Percentiles rank a stretch among this genome's conserved stretches.
These are phyloP conservation scores for Tricholomella constricta DNA, from an alignment of 768 basidiomycete genomes.

Conservation along the genomic window DNA sequence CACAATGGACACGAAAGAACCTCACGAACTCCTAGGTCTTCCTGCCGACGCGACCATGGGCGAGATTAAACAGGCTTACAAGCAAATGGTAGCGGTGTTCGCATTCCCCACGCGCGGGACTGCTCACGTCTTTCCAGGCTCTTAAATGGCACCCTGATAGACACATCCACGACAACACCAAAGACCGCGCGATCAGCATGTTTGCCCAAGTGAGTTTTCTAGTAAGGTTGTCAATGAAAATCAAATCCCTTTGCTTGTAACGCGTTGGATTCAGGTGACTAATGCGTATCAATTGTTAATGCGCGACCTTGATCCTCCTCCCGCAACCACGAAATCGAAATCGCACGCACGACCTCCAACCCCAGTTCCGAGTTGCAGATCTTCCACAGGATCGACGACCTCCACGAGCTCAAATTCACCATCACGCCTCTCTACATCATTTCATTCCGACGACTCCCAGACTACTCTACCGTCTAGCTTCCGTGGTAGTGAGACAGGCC, in stretches of 20 bases:
- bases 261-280: constrained; percentile 42
- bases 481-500: constrained; percentile 21
- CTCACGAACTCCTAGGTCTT: constrained; percentile 49
- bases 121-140: constrained; percentile 37
- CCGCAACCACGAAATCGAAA: constrained; percentile 11
- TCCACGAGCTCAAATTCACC: constrained; percentile 28
- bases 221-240: not conserved
- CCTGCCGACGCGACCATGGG: constrained; percentile 46
- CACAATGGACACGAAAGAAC: constrained; percentile 37
- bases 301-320: constrained; percentile 34
- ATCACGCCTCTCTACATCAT: constrained; percentile 29
- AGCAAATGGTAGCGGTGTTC: constrained; percentile 49
- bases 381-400: constrained; percentile 22
- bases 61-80: constrained; percentile 51
- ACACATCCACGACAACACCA: constrained; percentile 52
- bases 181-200: constrained; percentile 51
- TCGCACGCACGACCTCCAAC: constrained; percentile 12
- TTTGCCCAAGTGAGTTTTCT: constrained; percentile 55
- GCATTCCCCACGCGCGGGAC: constrained; percentile 20
- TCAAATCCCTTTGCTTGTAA: not conserved
- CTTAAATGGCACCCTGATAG: constrained; percentile 72
- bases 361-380: constrained; percentile 21
- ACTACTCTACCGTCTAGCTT: constrained; percentile 33
- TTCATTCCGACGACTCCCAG: constrained; percentile 27
- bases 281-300: constrained; percentile 57